These are phyloP conservation scores for Tolypocladium endophyticum DNA, from an alignment of 2,329 filamentous ascomycete species.

Conservation along the genomic window DNA sequence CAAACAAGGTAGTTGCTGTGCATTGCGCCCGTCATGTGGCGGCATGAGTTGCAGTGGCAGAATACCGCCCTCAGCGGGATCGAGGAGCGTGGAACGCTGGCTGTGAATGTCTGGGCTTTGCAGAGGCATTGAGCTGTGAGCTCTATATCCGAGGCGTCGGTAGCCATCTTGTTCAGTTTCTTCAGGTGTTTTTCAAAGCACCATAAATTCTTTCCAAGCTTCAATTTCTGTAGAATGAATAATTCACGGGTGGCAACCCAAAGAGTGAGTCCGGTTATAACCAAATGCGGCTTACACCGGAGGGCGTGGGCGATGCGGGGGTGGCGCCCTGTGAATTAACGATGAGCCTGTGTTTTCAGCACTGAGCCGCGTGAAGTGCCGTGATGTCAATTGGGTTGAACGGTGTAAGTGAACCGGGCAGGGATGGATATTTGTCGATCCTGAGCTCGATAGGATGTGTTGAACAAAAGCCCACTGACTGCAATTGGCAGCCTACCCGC, in stretches of 20 bases:
- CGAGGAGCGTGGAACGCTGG: conserved; percentile 17
- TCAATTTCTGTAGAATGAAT: background rate
- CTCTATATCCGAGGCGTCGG: background rate
- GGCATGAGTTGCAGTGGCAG: conserved; percentile 40
- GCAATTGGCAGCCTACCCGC: background rate
- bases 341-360: background rate
- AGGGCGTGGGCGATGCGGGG: background rate
- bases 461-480: background rate
- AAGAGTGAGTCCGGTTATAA: no score
- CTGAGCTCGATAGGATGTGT: background rate
- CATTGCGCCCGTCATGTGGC: conserved; percentile 32
- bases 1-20: conserved; percentile 25
- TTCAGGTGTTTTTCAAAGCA: background rate
- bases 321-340: background rate
- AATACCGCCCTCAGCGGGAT: conserved; percentile 28
- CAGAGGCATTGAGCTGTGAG: conserved; percentile 26
- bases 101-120: conserved; percentile 27
- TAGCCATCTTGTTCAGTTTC: background rate
- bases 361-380: background rate
- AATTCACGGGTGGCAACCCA: no score
- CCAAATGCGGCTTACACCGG: background rate
- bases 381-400: no score
- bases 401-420: background rate
- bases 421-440: background rate
- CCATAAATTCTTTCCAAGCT: background rate